A percentile compares a stretch with the other conserved stretches of the same genome.
Evolutionary conservation across 148 eudicot species (phyloP).

Genomic region (Diospyros kaki): DNA sequence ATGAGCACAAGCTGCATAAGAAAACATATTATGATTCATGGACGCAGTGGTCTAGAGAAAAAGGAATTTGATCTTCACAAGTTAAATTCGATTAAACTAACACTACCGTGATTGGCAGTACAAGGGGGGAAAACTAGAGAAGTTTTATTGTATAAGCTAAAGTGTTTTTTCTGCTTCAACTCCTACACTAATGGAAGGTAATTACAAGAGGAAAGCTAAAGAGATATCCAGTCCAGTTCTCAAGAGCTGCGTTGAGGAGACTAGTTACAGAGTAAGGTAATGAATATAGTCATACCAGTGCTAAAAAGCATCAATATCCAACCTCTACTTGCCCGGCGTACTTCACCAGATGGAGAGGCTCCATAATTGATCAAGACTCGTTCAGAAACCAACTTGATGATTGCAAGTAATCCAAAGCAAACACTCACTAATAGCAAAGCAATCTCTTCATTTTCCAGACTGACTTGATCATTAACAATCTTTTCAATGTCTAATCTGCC

Average conservation of each 20-base stretch:
- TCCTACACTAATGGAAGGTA: background rate
- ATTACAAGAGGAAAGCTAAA: background rate
- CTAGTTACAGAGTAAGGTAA: constrained; percentile 38
- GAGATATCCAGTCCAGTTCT: background rate
- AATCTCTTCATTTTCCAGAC: constrained; percentile 67
- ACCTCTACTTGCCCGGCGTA: constrained; percentile 25
- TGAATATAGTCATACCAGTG: constrained; percentile 55
- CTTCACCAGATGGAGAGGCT: constrained; percentile 26
- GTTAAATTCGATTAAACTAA: background rate
- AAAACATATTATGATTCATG: no score
- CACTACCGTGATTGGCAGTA: background rate
- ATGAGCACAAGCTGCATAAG: no score
- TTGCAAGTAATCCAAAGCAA: constrained; percentile 52
- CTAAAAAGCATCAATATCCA: constrained; percentile 57
- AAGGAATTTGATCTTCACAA: background rate
- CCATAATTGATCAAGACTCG: constrained; percentile 32
- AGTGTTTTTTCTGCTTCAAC: no score
- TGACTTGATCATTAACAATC: constrained; percentile 54
- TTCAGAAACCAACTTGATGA: constrained; percentile 53
- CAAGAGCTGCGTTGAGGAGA: constrained; percentile 3
- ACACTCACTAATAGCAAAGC: constrained; percentile 56
- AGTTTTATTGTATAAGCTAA: no score
- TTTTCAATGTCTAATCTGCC: constrained; percentile 69
- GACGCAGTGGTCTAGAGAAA: no score
- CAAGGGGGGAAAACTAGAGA: background rate